Conservation (phyloP, 305 asterid species). For the Solanum hybrid region DNA sequence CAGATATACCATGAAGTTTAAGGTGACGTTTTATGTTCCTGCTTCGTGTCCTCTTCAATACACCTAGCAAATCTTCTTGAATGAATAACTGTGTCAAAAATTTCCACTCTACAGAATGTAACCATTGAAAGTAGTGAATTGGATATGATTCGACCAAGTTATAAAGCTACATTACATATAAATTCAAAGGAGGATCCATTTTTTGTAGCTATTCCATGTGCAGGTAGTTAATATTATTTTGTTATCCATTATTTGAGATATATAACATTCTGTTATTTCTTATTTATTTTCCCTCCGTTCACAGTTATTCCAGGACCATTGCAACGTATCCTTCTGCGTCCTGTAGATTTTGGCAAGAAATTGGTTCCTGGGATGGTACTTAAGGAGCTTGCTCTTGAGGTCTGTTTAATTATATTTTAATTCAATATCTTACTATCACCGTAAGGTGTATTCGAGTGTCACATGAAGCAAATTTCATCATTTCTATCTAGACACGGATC, state of each 20-base stretch:
- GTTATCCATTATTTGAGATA: neutral
- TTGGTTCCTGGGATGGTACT: slow-evolving; percentile 53
- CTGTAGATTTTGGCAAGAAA: slow-evolving; percentile 9
- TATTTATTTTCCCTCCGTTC: slow-evolving; percentile 13
- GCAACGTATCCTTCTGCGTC: slow-evolving; percentile 12
- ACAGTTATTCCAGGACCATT: slow-evolving; percentile 52
- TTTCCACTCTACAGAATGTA: slow-evolving; percentile 28
- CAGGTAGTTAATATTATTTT: slow-evolving; percentile 25
- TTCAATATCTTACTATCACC: neutral
- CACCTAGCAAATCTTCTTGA: slow-evolving; percentile 2
- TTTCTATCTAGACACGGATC: neutral
- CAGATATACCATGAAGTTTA: slow-evolving; percentile 22
- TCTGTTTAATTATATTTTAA: slow-evolving; percentile 4
- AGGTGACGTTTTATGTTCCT: slow-evolving; percentile 22
- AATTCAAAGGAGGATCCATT: slow-evolving; percentile 29
- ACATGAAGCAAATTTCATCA: neutral
- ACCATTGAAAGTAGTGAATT: slow-evolving; percentile 23
- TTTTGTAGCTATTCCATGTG: slow-evolving; percentile 32
- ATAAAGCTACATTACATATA: slow-evolving; percentile 35
- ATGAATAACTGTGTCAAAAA: slow-evolving; percentile 4
- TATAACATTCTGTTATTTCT: neutral
- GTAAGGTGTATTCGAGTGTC: neutral
- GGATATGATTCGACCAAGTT: slow-evolving; percentile 45
- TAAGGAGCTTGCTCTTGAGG: slow-evolving; percentile 40
- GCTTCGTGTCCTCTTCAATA: neutral